Percentiles rank a stretch among this genome's conserved stretches.
Conservation (phyloP, 2,329 filamentous ascomycete genomes). For the Aspergillus nomiae region DNA sequence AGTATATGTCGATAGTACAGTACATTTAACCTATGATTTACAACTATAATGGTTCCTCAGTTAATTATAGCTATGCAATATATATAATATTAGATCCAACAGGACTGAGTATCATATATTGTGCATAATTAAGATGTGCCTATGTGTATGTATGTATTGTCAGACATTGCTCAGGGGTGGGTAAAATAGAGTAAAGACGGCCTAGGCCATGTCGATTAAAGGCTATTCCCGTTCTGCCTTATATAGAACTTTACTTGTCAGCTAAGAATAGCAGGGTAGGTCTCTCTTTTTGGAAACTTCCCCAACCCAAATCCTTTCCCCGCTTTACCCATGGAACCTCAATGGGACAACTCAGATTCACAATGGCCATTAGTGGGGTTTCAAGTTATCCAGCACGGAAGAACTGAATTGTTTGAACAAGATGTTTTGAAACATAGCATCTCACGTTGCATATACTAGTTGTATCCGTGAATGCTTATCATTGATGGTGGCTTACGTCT, state of each 20-base stretch:
- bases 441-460: neutral
- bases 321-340: slow-evolving; percentile 12
- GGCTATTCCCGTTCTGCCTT: neutral
- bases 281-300: neutral
- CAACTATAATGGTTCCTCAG: neutral
- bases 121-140: neutral
- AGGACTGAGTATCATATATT: neutral
- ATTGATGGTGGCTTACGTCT: neutral
- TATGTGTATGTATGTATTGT: neutral
- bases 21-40: neutral
- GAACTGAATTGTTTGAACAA: neutral
- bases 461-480: neutral
- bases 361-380: neutral
- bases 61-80: neutral
- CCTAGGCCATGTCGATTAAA: neutral
- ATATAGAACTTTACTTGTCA: neutral
- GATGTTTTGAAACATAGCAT: neutral
- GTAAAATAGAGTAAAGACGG: neutral
- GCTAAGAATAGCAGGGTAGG: slow-evolving; percentile 5
- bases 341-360: neutral
- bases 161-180: neutral
- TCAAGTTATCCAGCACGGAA: neutral
- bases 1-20: neutral
- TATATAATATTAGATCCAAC: neutral
- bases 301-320: slow-evolving; percentile 2